phyloP scores from a whole-genome alignment of 768 basidiomycete genomes.

The Boletus vinaceobasis region DNA sequence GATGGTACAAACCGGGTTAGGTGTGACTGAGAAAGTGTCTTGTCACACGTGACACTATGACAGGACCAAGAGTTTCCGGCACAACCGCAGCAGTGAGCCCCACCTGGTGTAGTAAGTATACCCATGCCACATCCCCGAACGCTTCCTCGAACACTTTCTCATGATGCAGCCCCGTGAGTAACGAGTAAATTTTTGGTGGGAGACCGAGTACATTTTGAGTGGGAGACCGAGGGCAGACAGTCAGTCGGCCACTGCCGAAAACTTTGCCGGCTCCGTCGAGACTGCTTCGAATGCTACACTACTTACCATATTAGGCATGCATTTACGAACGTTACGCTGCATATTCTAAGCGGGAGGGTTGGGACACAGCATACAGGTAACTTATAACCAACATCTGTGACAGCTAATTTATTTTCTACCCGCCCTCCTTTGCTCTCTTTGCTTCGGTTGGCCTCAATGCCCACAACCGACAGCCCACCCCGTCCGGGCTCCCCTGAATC shows the following conservation, averaged over 20 bases:
- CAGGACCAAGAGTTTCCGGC: not conserved
- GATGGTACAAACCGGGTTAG: conserved; percentile 26
- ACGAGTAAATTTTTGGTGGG: no score
- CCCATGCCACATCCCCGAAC: no score
- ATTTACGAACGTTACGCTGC: conserved; percentile 31
- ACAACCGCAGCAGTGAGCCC: no score
- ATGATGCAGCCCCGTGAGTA: no score
- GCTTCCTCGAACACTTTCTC: no score
- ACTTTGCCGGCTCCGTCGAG: not conserved
- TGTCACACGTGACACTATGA: conserved; percentile 26
- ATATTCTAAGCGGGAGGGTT: conserved; percentile 16
- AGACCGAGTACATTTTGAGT: no score
- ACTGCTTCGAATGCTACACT: not conserved
- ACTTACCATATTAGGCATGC: conserved; percentile 24
- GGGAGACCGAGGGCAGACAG: no score
- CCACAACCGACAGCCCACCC: conserved; percentile 3
- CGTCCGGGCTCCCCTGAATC: conserved; percentile 25
- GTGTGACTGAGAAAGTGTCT: conserved; percentile 23
- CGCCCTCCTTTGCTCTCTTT: conserved; percentile 10
- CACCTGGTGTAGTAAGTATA: no score
- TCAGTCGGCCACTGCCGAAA: not conserved
- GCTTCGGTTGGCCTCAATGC: conserved; percentile 12
- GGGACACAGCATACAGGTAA: not conserved
- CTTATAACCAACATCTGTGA: not conserved
- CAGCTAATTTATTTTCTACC: conserved; percentile 16